phyloP scores from a whole-genome alignment of 1,139 yeast species.

The Scheffersomyces illinoinensis region DNA sequence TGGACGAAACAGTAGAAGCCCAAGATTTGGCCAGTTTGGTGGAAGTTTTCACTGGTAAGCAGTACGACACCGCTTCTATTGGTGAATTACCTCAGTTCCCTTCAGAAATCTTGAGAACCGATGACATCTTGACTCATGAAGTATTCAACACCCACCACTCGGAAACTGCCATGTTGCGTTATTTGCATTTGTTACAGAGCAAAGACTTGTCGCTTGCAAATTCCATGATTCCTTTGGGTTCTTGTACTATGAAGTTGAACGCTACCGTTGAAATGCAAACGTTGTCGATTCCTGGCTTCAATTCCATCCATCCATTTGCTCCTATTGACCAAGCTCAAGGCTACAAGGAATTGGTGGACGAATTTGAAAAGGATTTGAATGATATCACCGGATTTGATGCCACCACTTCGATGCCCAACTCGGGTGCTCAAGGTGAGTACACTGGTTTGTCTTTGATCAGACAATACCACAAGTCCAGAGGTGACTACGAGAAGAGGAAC shows the following conservation, averaged over 20 bases:
- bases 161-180: constrained; percentile 92
- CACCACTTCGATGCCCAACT: constrained; percentile 91
- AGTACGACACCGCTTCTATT: constrained; percentile 17
- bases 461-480: constrained; percentile 71
- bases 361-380: constrained; percentile 81
- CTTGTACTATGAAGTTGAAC: constrained; percentile 97
- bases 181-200: constrained; percentile 79
- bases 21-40: constrained; percentile 61
- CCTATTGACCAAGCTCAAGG: constrained; percentile 88
- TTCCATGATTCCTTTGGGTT: constrained; percentile 96
- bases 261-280: constrained; percentile 96
- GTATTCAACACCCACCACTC: constrained; percentile 90
- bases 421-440: constrained; percentile 99
- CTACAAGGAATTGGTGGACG: constrained; percentile 69
- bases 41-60: constrained; percentile 53
- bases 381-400: constrained; percentile 95
- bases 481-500: constrained; percentile 69
- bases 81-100: constrained; percentile 55
- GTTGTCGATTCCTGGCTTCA: constrained; percentile 91
- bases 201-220: constrained; percentile 92
- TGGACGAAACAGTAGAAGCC: constrained; percentile 82
- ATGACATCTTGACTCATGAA: constrained; percentile 63
- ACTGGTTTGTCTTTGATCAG: constrained; percentile 88
- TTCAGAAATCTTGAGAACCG: constrained; percentile 56
- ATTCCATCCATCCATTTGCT: constrained; percentile 86